These are phyloP conservation scores for Solanum sejunctum DNA, from an alignment of 257 asterid genomes.

Conservation along the genomic window DNA sequence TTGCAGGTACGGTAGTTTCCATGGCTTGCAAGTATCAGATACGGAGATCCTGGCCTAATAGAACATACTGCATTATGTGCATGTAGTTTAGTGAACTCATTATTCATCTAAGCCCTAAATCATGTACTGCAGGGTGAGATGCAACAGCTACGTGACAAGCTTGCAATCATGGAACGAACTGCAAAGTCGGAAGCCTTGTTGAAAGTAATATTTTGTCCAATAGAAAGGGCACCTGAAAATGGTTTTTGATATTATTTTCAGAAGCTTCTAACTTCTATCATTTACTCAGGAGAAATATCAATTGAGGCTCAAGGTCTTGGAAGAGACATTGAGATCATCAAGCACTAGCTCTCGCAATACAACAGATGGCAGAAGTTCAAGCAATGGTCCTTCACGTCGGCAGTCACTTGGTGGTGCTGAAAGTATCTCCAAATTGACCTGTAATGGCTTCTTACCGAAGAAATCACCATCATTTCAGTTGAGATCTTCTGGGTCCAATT, in stretches of 20 bases:
- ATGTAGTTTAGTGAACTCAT: not conserved
- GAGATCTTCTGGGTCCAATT: slow-evolving; percentile 78
- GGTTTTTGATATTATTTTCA: not conserved
- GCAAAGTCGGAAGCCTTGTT: slow-evolving; percentile 82
- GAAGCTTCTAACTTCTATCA: not conserved
- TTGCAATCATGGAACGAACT: slow-evolving; percentile 69
- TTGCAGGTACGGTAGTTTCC: slow-evolving; percentile 43
- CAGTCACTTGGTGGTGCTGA: slow-evolving; percentile 94
- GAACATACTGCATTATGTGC: not conserved
- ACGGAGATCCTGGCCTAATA: not conserved
- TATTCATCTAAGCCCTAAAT: not conserved
- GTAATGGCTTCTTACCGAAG: slow-evolving; percentile 82
- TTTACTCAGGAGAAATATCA: slow-evolving; percentile 69
- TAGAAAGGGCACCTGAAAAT: not conserved
- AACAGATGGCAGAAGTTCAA: slow-evolving; percentile 58
- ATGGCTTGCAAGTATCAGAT: not conserved
- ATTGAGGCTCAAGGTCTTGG: slow-evolving; percentile 68
- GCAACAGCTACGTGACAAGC: slow-evolving; percentile 93
- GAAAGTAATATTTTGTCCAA: slow-evolving; percentile 35
- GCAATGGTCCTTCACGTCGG: slow-evolving; percentile 78
- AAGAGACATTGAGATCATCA: slow-evolving; percentile 79
- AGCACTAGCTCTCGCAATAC: slow-evolving; percentile 37
- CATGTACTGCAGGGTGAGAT: slow-evolving; percentile 62
- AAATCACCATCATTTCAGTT: slow-evolving; percentile 82
- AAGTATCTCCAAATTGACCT: slow-evolving; percentile 62